Conservation (phyloP, 352 stramenopile species). For the Pythium folliculosum region DNA sequence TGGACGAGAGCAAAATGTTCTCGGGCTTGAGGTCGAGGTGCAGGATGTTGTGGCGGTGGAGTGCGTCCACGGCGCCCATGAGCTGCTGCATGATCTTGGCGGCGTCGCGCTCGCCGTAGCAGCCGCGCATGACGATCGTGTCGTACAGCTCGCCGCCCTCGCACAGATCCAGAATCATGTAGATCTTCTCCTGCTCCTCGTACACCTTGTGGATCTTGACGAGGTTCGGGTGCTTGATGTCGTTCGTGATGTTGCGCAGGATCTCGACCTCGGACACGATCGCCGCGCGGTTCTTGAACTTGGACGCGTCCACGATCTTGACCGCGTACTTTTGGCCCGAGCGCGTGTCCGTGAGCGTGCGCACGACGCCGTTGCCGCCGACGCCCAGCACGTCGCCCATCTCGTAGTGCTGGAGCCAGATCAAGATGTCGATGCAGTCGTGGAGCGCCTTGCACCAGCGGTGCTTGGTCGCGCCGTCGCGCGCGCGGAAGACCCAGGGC, state of each 20-base stretch:
- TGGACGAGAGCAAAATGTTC: slow-evolving; percentile 72
- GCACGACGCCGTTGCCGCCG: slow-evolving; percentile 75
- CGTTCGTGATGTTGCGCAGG: slow-evolving; percentile 78
- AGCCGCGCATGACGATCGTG: slow-evolving; percentile 60
- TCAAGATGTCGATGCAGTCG: slow-evolving; percentile 79
- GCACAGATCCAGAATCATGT: slow-evolving; percentile 78
- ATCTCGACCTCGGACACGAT: slow-evolving; percentile 80
- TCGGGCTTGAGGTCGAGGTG: slow-evolving; percentile 82
- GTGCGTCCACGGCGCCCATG: slow-evolving; percentile 56
- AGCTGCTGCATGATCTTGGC: slow-evolving; percentile 68
- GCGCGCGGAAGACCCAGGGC: slow-evolving; percentile 61
- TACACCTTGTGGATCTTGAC: slow-evolving; percentile 84
- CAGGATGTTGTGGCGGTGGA: slow-evolving; percentile 79
- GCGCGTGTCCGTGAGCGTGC: slow-evolving; percentile 61
- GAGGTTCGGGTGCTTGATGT: slow-evolving; percentile 77
- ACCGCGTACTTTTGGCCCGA: slow-evolving; percentile 57
- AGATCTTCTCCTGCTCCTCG: slow-evolving; percentile 79
- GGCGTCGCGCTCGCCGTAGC: slow-evolving; percentile 68
- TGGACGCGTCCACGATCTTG: slow-evolving; percentile 77
- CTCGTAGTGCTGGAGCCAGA: slow-evolving; percentile 74
- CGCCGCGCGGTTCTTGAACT: slow-evolving; percentile 72
- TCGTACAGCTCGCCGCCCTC: slow-evolving; percentile 79
- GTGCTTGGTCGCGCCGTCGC: slow-evolving; percentile 52
- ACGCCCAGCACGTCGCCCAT: slow-evolving; percentile 65
- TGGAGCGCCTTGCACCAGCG: slow-evolving; percentile 65